Evolutionary conservation across 2,329 filamentous ascomycete genomes (phyloP), one percentile per base, ranked within the genome.

Genomic region (Colletotrichum siamense): DNA sequence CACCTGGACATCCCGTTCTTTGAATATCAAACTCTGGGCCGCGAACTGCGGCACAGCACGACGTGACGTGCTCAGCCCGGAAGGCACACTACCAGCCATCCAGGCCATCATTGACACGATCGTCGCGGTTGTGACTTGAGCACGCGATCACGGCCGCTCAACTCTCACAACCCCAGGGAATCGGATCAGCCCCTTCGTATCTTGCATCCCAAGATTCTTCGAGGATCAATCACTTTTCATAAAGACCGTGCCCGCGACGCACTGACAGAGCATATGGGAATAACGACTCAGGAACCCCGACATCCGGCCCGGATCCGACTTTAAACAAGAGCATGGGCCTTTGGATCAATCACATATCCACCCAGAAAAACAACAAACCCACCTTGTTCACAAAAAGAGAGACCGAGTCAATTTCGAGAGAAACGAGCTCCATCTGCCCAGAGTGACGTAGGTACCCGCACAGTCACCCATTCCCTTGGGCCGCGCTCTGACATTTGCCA

Each of bases 361-460:
- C 62, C 55, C 12, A n/a, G n/a, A 8, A 30, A 13, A 70, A 63
- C 24, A 24, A 44, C 28, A 73, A 34, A n/a, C 64, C 44, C 64
- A 44, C 34, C 52, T 24, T 49, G 12, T 32, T 26, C 34, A 63
- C 55, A 62, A 70, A 52, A 28, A 36, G n/a, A 49, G 5, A 28
- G n/a, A 22, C 57, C 28, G 70, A 65, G 57, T 73, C 70, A 61
- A 57, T 59, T 12, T 44, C 24, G 44, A 24, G 55, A 59, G 28
- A n/a, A 39, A 26, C 70, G 44, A 73, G 36, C 59, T 73, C 63
- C n/a, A 24, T 72, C 49, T n/a, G 39, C 18, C 55, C 55, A 72
- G 63, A 73, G 57, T 76, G 73, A 76, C 70, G 73, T 76, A 76
- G 63, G 64, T 69, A 44, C 49, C 73, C 70, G 59, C 73, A n/a